These are phyloP conservation scores for Clathrus columnatus DNA, from an alignment of 768 basidiomycete species.

Conservation along the genomic window DNA sequence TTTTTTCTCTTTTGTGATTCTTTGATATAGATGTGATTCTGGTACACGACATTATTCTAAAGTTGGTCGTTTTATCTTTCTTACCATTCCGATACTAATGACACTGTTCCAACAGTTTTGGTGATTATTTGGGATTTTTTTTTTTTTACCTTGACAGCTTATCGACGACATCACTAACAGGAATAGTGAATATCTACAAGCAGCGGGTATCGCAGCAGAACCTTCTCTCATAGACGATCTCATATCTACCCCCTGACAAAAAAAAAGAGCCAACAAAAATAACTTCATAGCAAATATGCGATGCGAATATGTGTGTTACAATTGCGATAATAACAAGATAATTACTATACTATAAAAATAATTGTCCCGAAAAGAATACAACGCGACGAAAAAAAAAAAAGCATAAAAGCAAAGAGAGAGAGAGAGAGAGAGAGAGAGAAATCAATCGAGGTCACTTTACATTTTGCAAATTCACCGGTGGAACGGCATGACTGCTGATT, in stretches of 20 bases:
- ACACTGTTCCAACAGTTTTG: conserved; percentile 33
- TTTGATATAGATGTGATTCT: conserved; percentile 64
- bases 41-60: conserved; percentile 91
- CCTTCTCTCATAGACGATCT: conserved; percentile 31
- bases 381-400: neutral
- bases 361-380: neutral
- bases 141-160: neutral
- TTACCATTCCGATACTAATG: conserved; percentile 1
- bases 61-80: conserved; percentile 32
- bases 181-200: conserved; percentile 44
- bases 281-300: no score
- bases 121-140: conserved; percentile 23
- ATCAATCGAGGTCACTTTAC: neutral
- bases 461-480: neutral
- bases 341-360: neutral
- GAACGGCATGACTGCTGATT: neutral
- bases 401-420: no score
- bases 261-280: no score
- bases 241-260: no score
- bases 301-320: no score
- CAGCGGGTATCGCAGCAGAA: conserved; percentile 35
- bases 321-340: neutral
- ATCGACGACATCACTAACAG: conserved; percentile 19
- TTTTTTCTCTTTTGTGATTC: neutral
- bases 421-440: no score